A percentile compares a stretch with the other conserved stretches of the same genome.
These are phyloP conservation scores for Tetrahymena thermophila DNA, from an alignment of 73 alveolate genomes.

Conservation along the genomic window DNA sequence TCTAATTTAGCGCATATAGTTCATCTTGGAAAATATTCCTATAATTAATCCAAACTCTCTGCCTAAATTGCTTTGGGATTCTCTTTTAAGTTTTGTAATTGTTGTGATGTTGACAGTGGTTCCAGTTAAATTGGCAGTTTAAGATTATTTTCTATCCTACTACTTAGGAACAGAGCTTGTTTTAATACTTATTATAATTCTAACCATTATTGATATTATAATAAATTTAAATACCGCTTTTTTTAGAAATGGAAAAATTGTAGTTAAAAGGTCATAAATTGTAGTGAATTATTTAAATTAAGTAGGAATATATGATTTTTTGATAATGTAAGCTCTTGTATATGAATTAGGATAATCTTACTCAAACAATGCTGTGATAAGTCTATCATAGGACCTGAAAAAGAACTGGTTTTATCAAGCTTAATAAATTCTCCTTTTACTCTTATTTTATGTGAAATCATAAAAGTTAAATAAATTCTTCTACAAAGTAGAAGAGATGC, in stretches of 20 bases:
- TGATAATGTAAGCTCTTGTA: background rate
- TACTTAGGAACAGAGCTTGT: background rate
- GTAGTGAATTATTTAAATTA: background rate
- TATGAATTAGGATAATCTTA: background rate
- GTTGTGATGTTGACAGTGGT: background rate
- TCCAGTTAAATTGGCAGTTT: background rate
- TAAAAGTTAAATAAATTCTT: background rate
- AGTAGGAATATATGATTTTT: background rate
- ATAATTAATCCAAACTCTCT: background rate
- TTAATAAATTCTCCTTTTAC: background rate
- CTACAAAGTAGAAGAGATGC: background rate
- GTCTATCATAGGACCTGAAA: background rate
- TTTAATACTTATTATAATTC: background rate
- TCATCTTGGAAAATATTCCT: background rate
- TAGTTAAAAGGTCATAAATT: background rate
- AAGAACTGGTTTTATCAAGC: background rate
- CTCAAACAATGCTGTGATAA: background rate
- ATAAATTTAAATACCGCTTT: background rate
- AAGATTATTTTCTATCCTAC: background rate
- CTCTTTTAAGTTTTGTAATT: background rate
- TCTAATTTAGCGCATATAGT: background rate
- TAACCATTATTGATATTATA: background rate
- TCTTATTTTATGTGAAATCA: background rate
- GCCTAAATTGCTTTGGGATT: background rate
- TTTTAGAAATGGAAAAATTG: background rate